Evolutionary conservation across 345 rosid genomes (phyloP).

Genomic region (Microcos paniculata): DNA sequence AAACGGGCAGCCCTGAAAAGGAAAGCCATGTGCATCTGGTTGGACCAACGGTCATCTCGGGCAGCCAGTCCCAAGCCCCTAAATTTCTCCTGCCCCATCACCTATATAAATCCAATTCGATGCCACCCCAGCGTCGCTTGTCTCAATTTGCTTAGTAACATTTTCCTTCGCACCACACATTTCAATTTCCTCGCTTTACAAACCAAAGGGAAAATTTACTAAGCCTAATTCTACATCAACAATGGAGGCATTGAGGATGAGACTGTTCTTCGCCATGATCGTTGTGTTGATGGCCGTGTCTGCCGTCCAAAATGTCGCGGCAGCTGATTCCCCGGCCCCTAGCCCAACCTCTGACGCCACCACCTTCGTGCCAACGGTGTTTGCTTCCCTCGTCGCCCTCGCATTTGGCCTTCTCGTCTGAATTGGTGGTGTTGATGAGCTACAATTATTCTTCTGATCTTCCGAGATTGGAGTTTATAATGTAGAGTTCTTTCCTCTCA

Average conservation of each 20-base stretch:
- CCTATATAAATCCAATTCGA: constrained; percentile 11
- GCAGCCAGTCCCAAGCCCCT: constrained; percentile 9
- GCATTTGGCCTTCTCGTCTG: constrained; percentile 38
- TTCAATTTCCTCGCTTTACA: neutral
- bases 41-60: constrained; percentile 12
- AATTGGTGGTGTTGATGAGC: neutral
- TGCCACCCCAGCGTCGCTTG: neutral
- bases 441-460: neutral
- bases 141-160: neutral
- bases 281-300: constrained; percentile 33
- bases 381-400: constrained; percentile 36
- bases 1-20: neutral
- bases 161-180: neutral
- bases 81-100: neutral
- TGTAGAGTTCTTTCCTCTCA: neutral
- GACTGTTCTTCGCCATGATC: constrained; percentile 23
- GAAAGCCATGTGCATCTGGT: neutral
- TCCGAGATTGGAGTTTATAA: neutral
- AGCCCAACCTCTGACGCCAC: constrained; percentile 41
- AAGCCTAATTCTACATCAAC: neutral
- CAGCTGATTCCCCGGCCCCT: constrained; percentile 46
- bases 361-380: constrained; percentile 32
- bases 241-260: constrained; percentile 31
- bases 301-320: constrained; percentile 27
- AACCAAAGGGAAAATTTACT: neutral